phyloP scores from a whole-genome alignment of 768 basidiomycete genomes.

The Russula olivacea region DNA sequence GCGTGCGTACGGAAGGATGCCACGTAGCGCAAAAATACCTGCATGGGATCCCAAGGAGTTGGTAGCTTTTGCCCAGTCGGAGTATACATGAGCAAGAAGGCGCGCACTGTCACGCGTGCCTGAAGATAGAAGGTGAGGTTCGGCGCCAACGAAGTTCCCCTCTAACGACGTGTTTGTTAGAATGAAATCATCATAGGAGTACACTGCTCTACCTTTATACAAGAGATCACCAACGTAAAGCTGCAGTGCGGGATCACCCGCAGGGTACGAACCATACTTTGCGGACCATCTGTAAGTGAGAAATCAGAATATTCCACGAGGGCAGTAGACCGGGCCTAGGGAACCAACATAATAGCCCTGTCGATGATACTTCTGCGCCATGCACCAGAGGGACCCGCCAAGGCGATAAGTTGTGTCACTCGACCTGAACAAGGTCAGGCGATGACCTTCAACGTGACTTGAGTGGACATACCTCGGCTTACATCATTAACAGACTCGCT shows the following conservation, averaged over 20 bases:
- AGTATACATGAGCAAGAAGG: conserved; percentile 78
- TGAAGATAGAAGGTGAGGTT: conserved; percentile 76
- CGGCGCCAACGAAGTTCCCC: conserved; percentile 65
- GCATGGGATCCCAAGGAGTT: conserved; percentile 31
- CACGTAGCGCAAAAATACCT: conserved; percentile 79
- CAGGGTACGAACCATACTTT: conserved; percentile 69
- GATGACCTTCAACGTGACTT: neutral
- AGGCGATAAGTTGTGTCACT: conserved; percentile 85
- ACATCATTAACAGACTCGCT: conserved; percentile 69
- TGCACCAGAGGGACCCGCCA: conserved; percentile 67
- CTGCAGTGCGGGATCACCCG: conserved; percentile 83
- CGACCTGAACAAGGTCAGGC: conserved; percentile 47
- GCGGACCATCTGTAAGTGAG: conserved; percentile 68
- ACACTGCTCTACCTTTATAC: conserved; percentile 57
- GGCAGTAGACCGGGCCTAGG: neutral
- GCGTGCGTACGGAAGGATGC: conserved; percentile 69
- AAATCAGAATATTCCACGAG: conserved; percentile 19
- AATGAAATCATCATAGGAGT: neutral
- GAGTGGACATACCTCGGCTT: conserved; percentile 59
- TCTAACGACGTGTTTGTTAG: conserved; percentile 42
- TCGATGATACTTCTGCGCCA: conserved; percentile 93
- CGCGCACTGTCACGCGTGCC: conserved; percentile 88
- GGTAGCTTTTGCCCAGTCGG: conserved; percentile 62
- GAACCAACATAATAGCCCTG: conserved; percentile 71
- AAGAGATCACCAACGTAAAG: conserved; percentile 87